Evolutionary conservation across 2,329 filamentous ascomycete species (phyloP).

Genomic region (Fusarium torulosum): DNA sequence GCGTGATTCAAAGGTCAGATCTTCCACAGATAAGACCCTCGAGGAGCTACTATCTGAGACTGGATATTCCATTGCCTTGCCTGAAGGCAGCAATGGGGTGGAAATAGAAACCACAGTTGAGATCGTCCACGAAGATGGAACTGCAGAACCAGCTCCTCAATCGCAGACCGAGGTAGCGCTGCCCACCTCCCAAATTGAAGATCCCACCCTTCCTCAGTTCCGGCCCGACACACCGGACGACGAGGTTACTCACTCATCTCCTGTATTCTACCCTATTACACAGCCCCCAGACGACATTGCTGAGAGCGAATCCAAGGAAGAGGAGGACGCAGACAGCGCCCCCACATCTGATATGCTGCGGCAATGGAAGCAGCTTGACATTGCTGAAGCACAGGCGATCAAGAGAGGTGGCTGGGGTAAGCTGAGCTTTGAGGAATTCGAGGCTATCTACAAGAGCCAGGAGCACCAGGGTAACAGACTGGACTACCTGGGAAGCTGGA

Average conservation of each 20-base stretch:
- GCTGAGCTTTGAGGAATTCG: slow-evolving; percentile 84
- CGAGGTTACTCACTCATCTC: slow-evolving; percentile 21
- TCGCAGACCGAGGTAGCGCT: slow-evolving; percentile 35
- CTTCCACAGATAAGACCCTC: slow-evolving; percentile 46
- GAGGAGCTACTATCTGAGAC: slow-evolving; percentile 57
- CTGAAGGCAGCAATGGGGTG: slow-evolving; percentile 50
- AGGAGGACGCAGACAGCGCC: slow-evolving; percentile 39
- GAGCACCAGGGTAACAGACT: slow-evolving; percentile 73
- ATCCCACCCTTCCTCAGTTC: slow-evolving; percentile 78
- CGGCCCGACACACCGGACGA: slow-evolving; percentile 64
- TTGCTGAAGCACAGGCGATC: slow-evolving; percentile 76
- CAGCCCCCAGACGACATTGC: slow-evolving; percentile 1
- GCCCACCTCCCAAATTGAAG: slow-evolving; percentile 54
- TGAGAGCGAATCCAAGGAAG: slow-evolving; percentile 8
- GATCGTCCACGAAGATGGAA: slow-evolving; percentile 42
- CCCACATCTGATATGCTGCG: slow-evolving; percentile 54
- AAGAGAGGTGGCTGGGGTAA: slow-evolving; percentile 83
- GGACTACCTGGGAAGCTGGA: slow-evolving; percentile 90
- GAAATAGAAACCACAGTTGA: slow-evolving; percentile 50
- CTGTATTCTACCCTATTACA: slow-evolving; percentile 45
- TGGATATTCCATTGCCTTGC: slow-evolving; percentile 59
- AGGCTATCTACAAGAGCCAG: slow-evolving; percentile 76
- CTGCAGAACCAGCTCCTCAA: slow-evolving; percentile 24
- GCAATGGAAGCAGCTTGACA: slow-evolving; percentile 68
- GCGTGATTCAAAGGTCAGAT: slow-evolving; percentile 27